Evolutionary conservation across 257 asterid genomes (phyloP).

Genomic region (Datura wrightii): DNA sequence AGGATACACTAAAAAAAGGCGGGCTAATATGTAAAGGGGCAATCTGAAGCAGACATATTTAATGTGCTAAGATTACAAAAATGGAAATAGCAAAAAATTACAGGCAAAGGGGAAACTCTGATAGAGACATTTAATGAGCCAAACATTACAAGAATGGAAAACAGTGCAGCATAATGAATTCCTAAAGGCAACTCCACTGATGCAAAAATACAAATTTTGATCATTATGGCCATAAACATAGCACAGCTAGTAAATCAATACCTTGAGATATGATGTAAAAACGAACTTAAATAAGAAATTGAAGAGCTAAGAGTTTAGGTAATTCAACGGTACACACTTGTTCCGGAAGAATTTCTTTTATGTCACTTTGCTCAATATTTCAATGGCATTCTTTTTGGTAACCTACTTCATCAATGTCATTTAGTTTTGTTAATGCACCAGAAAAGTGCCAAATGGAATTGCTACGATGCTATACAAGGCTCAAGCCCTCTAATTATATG

Average conservation of each 20-base stretch:
- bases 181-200: background rate
- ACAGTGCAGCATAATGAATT: background rate
- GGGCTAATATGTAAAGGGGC: background rate
- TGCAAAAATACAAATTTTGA: background rate
- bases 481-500: background rate
- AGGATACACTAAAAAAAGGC: background rate
- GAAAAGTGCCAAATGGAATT: background rate
- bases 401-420: background rate
- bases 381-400: background rate
- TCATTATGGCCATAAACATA: background rate
- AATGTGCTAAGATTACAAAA: background rate
- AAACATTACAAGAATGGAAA: background rate
- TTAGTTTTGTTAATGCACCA: background rate
- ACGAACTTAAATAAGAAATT: background rate
- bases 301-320: background rate
- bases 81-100: background rate
- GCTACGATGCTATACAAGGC: slow-evolving; percentile 3
- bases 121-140: background rate
- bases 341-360: background rate
- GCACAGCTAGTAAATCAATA: background rate
- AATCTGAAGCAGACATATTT: background rate
- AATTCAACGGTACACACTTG: background rate
- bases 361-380: background rate
- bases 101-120: background rate
- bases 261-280: background rate